These are phyloP conservation scores for Omphalotus guepiniiformis DNA, from an alignment of 768 basidiomycete species.

Conservation along the genomic window DNA sequence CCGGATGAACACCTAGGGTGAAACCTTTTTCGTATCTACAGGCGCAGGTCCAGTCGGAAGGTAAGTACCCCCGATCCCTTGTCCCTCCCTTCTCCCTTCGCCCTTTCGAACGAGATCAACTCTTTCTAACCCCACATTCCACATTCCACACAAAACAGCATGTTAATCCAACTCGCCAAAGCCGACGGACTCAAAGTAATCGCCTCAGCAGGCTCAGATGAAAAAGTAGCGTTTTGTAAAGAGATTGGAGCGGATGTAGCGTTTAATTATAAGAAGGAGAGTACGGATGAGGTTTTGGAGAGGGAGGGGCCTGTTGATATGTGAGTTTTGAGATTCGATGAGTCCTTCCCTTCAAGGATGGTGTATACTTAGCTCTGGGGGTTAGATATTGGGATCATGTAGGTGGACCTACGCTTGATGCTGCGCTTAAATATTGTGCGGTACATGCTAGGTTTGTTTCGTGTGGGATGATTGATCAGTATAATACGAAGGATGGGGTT, in stretches of 20 bases:
- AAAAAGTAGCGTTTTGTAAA: slow-evolving; percentile 61
- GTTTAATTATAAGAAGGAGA: slow-evolving; percentile 70
- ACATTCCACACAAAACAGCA: too few relatives aligned
- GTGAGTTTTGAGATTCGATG: slow-evolving; percentile 22
- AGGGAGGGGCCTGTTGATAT: slow-evolving; percentile 51
- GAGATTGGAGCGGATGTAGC: slow-evolving; percentile 63
- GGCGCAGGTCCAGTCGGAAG: slow-evolving; percentile 56
- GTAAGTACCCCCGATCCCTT: slow-evolving; percentile 34
- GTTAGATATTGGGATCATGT: slow-evolving; percentile 54
- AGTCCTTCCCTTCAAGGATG: neutral
- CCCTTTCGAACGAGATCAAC: neutral
- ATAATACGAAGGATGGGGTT: slow-evolving; percentile 6
- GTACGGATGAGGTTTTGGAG: slow-evolving; percentile 45
- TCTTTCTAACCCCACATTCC: neutral
- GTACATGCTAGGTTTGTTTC: slow-evolving; percentile 45
- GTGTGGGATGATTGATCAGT: slow-evolving; percentile 6
- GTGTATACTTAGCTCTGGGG: neutral
- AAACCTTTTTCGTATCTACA: slow-evolving; percentile 36
- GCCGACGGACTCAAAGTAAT: slow-evolving; percentile 59
- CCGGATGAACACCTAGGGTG: too few relatives aligned
- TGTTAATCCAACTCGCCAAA: slow-evolving; percentile 49
- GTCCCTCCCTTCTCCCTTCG: too few relatives aligned
- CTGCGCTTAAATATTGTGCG: slow-evolving; percentile 44
- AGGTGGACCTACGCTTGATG: slow-evolving; percentile 56
- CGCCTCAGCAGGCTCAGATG: slow-evolving; percentile 67